Evolutionary conservation across 768 basidiomycete genomes (phyloP).

Genomic region (Heimioporus sp.): DNA sequence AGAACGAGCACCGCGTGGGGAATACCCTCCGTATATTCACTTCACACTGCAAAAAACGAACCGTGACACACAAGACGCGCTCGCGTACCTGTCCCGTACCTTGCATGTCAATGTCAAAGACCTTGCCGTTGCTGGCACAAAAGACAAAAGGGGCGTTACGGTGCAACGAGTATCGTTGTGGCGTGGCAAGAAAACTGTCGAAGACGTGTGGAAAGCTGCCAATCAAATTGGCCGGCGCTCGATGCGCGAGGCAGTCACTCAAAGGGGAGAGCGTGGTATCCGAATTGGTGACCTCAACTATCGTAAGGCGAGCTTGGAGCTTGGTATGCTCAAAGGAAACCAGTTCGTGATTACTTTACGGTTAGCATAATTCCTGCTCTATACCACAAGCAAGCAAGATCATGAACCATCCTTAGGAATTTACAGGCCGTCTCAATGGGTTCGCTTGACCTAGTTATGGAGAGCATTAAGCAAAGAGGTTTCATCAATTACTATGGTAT

Average conservation of each 20-base stretch:
- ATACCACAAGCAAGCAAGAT: conserved; percentile 15
- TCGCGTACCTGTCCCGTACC: conserved; percentile 73
- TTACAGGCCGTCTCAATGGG: conserved; percentile 76
- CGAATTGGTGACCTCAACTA: conserved; percentile 88
- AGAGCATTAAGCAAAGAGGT: conserved; percentile 75
- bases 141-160: conserved; percentile 97
- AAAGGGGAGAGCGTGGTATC: conserved; percentile 87
- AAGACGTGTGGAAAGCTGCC: conserved; percentile 80
- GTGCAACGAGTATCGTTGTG: conserved; percentile 86
- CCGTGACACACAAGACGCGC: conserved; percentile 93
- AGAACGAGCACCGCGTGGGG: conserved; percentile 54
- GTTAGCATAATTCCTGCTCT: conserved; percentile 36
- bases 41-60: conserved; percentile 98
- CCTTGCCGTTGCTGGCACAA: conserved; percentile 90
- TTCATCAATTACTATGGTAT: conserved; percentile 98
- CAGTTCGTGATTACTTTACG: conserved; percentile 91
- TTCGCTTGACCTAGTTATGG: conserved; percentile 71
- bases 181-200: conserved; percentile 72
- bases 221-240: conserved; percentile 67
- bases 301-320: conserved; percentile 74
- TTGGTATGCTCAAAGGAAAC: conserved; percentile 97
- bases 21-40: conserved; percentile 86
- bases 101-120: conserved; percentile 80
- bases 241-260: conserved; percentile 53
- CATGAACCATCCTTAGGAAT: conserved; percentile 51